Evolutionary conservation across 2,329 filamentous ascomycete species (phyloP).

Genomic region (Cladosporium halotolerans): DNA sequence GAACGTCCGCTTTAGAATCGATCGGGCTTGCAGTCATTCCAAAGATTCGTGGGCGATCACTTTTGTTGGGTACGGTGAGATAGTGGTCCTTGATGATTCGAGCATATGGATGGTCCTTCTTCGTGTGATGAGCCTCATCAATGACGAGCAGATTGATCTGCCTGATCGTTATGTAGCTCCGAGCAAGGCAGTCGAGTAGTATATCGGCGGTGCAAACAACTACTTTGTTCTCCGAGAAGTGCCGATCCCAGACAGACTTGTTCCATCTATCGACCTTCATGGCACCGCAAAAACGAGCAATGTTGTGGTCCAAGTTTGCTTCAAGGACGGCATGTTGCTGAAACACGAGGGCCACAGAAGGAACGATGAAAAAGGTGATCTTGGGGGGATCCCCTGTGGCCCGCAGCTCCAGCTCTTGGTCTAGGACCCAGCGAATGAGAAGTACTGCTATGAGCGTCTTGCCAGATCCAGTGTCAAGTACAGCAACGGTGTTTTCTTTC

Average conservation of each 20-base stretch:
- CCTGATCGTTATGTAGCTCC: slow-evolving; percentile 71
- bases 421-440: slow-evolving; percentile 68
- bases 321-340: slow-evolving; percentile 81
- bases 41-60: slow-evolving; percentile 67
- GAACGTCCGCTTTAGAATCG: slow-evolving; percentile 70
- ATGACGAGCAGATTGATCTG: slow-evolving; percentile 88
- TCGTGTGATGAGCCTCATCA: slow-evolving; percentile 93
- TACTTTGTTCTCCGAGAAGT: slow-evolving; percentile 64
- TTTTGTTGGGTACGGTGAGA: slow-evolving; percentile 39
- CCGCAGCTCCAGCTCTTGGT: slow-evolving; percentile 69
- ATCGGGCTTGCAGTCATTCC: slow-evolving; percentile 97
- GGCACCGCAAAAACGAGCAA: slow-evolving; percentile 68
- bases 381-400: slow-evolving; percentile 53
- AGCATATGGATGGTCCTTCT: slow-evolving; percentile 88
- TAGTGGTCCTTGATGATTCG: slow-evolving; percentile 87
- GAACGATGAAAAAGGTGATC: slow-evolving; percentile 77
- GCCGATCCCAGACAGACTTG: slow-evolving; percentile 52
- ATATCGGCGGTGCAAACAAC: slow-evolving; percentile 92
- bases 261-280: slow-evolving; percentile 58
- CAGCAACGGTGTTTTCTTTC: slow-evolving; percentile 78
- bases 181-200: slow-evolving; percentile 68
- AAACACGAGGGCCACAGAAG: slow-evolving; percentile 82
- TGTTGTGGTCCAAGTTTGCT: slow-evolving; percentile 70
- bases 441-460: slow-evolving; percentile 95
- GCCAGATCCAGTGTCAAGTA: slow-evolving; percentile 89